Evolutionary conservation across 1,139 yeast genomes (phyloP), one percentile per base, ranked within the genome.

Genomic region (Blastobotrys petasosporus): DNA sequence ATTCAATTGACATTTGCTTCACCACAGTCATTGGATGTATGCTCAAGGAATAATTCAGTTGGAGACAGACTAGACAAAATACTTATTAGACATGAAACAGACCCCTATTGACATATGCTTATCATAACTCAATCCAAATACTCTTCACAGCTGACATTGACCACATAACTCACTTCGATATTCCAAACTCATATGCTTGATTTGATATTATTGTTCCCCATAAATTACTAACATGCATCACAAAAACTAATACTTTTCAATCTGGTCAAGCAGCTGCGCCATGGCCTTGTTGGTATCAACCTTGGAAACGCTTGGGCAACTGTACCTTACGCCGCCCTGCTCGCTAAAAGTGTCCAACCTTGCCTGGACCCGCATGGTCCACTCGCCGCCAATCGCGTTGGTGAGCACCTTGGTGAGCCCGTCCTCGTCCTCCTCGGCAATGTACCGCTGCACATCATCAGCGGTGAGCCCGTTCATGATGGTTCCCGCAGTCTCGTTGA

Each of bases 331-430:
- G 62, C 94, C 77, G 37, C 77, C 75, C 44, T 76, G 79, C 47
- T 90, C 95, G 58, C 88, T 84, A 64, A 84, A 92, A 51, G 77
- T 77, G 59, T 92, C 97, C 61, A 80, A 85, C 63, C 82, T 79
- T 7, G 95, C 97, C 59, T 83, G 79, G 43, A 88, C 65, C 66
- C 94, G 77, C 64, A 92, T 82, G 39, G 75, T 73, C 59, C 65
- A 85, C 61, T 87, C 92, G 51, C 75, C 74, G 74, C 83, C 84
- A 42, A 79, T 77, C 30, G 80, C 73, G 28, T 71, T 67, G 42
- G 74, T 73, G 45, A 83, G 64, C 16, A 73, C 67, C 23, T 74
- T 72, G 32, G 73, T 68, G 54, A 82, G 76, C 43, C 70, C 69
- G 2, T 62, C 67, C 13, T 73, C 73, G 42, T 75, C 76, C 31